These are phyloP conservation scores for Astraeus odoratus DNA, from an alignment of 768 basidiomycete species.

Conservation along the genomic window DNA sequence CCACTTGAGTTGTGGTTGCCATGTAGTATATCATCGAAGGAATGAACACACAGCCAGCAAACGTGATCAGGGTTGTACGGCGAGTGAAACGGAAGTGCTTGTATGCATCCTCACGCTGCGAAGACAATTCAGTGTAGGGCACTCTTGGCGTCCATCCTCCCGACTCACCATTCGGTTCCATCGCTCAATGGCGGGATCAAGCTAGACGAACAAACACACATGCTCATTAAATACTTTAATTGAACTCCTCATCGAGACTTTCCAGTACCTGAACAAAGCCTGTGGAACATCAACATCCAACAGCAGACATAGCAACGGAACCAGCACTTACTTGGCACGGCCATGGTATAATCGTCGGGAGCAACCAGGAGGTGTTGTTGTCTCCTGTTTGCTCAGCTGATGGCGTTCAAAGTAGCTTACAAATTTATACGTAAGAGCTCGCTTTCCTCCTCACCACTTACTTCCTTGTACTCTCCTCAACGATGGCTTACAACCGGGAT, in stretches of 20 bases:
- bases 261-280: slow-evolving; percentile 51
- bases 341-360: too few relatives aligned
- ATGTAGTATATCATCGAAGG: slow-evolving; percentile 51
- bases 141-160: slow-evolving; percentile 1
- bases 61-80: slow-evolving; percentile 50
- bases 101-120: slow-evolving; percentile 79
- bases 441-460: slow-evolving; percentile 19
- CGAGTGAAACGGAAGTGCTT: slow-evolving; percentile 76
- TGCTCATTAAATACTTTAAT: too few relatives aligned
- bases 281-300: too few relatives aligned
- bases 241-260: background rate
- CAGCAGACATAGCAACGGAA: slow-evolving; percentile 13
- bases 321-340: slow-evolving; percentile 51
- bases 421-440: background rate
- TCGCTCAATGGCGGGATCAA: slow-evolving; percentile 57
- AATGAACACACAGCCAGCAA: slow-evolving; percentile 58
- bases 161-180: slow-evolving; percentile 53
- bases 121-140: background rate
- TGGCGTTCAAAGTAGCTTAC: slow-evolving; percentile 1
- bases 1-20: slow-evolving; percentile 30
- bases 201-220: slow-evolving; percentile 9
- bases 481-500: slow-evolving; percentile 75
- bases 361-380: slow-evolving; percentile 24
- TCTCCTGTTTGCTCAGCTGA: slow-evolving; percentile 21
- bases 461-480: slow-evolving; percentile 8